These are phyloP conservation scores for Neurospora pannonica DNA, from an alignment of 495 filamentous ascomycete genomes.

Conservation along the genomic window DNA sequence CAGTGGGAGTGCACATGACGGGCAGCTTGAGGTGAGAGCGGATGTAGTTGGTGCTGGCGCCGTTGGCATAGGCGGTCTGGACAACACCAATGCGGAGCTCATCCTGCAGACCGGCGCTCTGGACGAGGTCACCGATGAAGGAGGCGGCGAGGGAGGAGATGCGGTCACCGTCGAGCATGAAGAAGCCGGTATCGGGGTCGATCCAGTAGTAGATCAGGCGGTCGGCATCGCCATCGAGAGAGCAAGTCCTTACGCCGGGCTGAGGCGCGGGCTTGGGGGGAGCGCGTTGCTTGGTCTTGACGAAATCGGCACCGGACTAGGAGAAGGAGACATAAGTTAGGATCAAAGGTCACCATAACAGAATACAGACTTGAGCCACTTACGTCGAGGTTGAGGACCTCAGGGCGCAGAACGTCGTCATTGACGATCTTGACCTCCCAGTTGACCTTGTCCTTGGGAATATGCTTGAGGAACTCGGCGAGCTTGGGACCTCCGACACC, in stretches of 20 bases:
- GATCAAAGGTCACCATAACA: background rate
- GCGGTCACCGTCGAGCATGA: conserved; percentile 89
- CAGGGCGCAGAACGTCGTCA: conserved; percentile 80
- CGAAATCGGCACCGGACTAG: conserved; percentile 91
- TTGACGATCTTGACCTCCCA: conserved; percentile 83
- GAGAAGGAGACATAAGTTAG: conserved; percentile 9
- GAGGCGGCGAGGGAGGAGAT: conserved; percentile 90
- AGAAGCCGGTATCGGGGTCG: conserved; percentile 72
- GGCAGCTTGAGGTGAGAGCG: conserved; percentile 78
- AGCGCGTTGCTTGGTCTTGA: conserved; percentile 91
- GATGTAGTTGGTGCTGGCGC: conserved; percentile 87
- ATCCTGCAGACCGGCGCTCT: conserved; percentile 64
- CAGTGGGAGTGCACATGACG: conserved; percentile 86
- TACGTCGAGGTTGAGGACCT: conserved; percentile 82
- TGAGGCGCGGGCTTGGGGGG: conserved; percentile 73
- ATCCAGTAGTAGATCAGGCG: conserved; percentile 91
- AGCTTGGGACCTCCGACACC: conserved; percentile 94
- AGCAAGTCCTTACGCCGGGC: conserved; percentile 73
- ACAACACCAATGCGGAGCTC: conserved; percentile 85
- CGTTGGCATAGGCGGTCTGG: conserved; percentile 97
- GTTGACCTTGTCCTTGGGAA: conserved; percentile 54
- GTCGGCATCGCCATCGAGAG: conserved; percentile 91
- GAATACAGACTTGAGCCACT: conserved; percentile 10
- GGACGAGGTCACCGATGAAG: conserved; percentile 84
- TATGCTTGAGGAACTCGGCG: conserved; percentile 72